Conservation (phyloP, 768 basidiomycete genomes). For the Albatrellus ellisii region DNA sequence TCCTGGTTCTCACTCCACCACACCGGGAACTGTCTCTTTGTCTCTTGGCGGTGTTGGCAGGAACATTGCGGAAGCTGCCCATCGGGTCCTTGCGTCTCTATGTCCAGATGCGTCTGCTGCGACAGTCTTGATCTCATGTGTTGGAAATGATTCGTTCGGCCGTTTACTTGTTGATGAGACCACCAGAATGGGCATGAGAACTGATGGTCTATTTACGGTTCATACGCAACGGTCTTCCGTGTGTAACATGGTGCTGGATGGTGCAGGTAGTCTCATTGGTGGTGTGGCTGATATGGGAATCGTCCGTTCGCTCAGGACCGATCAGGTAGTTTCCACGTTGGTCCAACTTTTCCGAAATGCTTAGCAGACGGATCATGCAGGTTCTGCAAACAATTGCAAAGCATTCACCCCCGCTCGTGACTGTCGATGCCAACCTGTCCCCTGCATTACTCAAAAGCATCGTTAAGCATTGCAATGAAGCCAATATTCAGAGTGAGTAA, state of each 20-base stretch:
- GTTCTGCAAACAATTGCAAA: conserved; percentile 33
- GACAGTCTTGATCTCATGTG: conserved; percentile 56
- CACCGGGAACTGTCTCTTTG: conserved; percentile 61
- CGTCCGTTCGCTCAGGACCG: conserved; percentile 32
- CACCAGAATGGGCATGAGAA: conserved; percentile 55
- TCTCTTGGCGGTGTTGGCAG: conserved; percentile 84
- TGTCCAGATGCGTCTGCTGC: conserved; percentile 16
- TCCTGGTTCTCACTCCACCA: conserved; percentile 51
- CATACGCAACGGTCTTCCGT: conserved; percentile 47
- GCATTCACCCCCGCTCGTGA: conserved; percentile 44
- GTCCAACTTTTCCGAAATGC: background rate
- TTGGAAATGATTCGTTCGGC: conserved; percentile 74
- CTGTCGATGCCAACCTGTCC: conserved; percentile 67
- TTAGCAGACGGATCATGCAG: conserved; percentile 22
- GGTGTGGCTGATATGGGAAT: conserved; percentile 92
- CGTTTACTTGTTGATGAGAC: conserved; percentile 47
- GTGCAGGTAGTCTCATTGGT: conserved; percentile 53
- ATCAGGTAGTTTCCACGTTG: conserved; percentile 25
- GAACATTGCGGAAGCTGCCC: conserved; percentile 89
- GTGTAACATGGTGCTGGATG: conserved; percentile 78
- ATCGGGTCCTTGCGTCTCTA: conserved; percentile 38
- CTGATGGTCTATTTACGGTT: conserved; percentile 55
- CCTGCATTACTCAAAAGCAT: conserved; percentile 36
- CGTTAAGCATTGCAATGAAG: conserved; percentile 34
- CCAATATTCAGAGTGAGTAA: conserved; percentile 40